These are phyloP conservation scores for Colletotrichum zoysiae DNA, from an alignment of 2,329 filamentous ascomycete species.

Conservation along the genomic window DNA sequence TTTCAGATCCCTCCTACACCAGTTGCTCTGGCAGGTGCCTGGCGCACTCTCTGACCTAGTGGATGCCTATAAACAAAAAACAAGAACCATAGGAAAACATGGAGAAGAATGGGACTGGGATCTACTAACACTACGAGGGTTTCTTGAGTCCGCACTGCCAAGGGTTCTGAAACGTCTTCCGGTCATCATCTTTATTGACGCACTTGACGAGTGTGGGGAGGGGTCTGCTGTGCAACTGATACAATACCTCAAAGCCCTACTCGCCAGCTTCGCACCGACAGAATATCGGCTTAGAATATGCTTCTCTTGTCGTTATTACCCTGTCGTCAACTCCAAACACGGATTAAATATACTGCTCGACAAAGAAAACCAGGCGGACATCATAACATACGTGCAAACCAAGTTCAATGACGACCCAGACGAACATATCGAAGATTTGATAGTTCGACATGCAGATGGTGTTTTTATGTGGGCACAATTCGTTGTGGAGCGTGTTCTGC, in stretches of 20 bases:
- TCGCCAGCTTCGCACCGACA: background rate
- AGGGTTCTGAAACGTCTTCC: background rate
- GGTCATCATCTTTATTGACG: background rate
- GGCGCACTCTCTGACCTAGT: background rate
- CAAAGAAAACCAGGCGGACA: background rate
- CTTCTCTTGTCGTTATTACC: background rate
- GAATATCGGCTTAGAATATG: background rate
- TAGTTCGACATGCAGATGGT: background rate
- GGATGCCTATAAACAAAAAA: background rate
- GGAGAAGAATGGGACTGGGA: background rate
- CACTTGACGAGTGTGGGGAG: background rate
- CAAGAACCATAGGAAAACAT: background rate
- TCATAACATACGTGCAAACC: background rate
- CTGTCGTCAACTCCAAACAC: background rate
- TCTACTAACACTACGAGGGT: background rate
- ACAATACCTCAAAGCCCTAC: background rate
- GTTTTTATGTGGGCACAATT: background rate
- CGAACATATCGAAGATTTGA: background rate
- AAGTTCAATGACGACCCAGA: background rate
- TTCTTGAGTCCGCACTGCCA: background rate
- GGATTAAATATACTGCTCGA: background rate
- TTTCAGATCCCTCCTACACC: background rate
- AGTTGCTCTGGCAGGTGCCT: background rate
- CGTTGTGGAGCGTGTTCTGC: background rate
- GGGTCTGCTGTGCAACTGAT: background rate